A percentile compares a stretch with the other conserved stretches of the same genome.
These are phyloP conservation scores for Danielia reshetovae DNA, from an alignment of 805 yeast species.

Conservation along the genomic window DNA sequence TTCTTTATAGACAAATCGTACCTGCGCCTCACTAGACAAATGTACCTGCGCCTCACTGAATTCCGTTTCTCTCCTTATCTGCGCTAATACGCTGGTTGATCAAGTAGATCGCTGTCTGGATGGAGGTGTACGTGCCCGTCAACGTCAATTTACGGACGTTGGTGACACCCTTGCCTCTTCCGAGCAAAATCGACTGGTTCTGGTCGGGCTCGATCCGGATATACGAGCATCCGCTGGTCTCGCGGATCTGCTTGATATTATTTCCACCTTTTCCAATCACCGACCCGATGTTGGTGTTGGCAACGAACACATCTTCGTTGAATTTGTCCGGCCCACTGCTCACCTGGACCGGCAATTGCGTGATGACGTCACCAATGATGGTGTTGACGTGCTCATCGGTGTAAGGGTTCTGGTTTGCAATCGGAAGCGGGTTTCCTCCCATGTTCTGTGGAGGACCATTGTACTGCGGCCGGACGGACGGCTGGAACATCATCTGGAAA, in stretches of 20 bases:
- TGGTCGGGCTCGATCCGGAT: conserved; percentile 65
- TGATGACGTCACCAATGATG: conserved; percentile 41
- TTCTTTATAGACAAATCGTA: too few relatives aligned
- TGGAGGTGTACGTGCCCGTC: conserved; percentile 62
- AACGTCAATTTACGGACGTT: conserved; percentile 57
- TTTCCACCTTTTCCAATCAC: conserved; percentile 86
- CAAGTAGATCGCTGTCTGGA: conserved; percentile 68
- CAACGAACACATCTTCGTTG: conserved; percentile 69
- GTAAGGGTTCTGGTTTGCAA: conserved; percentile 29
- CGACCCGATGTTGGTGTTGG: conserved; percentile 75
- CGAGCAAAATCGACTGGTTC: conserved; percentile 46
- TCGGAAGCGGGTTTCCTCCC: background rate
- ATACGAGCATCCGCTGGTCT: conserved; percentile 65
- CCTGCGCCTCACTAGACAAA: too few relatives aligned
- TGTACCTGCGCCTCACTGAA: conserved; percentile 3
- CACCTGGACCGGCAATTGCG: conserved; percentile 33
- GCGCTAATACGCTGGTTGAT: conserved; percentile 69
- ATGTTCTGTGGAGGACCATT: conserved; percentile 8
- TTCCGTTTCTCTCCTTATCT: conserved; percentile 51
- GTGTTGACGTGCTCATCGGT: conserved; percentile 44
- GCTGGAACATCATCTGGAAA: conserved; percentile 40
- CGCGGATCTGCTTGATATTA: conserved; percentile 72
- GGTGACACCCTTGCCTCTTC: conserved; percentile 41
- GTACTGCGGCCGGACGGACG: conserved; percentile 29
- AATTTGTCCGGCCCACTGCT: conserved; percentile 45